Percentiles rank a stretch among this genome's conserved stretches.
Evolutionary conservation across 2,329 filamentous ascomycete species (phyloP).

Genomic region (Fusarium virguliforme): DNA sequence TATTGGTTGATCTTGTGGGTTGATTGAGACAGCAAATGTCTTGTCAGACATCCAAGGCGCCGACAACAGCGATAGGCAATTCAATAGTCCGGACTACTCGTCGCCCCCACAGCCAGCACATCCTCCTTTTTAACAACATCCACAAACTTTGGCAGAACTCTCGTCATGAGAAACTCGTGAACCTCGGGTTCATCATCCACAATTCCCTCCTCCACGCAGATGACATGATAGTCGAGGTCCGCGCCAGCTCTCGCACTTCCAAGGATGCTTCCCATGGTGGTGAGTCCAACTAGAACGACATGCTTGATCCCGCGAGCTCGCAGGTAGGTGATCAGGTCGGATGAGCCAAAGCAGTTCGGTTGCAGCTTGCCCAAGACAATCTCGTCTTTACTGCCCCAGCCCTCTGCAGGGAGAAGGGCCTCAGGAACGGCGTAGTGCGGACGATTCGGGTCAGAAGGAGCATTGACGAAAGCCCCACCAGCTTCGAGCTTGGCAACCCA

Average conservation of each 20-base stretch:
- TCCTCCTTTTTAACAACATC: slow-evolving; percentile 7
- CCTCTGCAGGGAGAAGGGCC: neutral
- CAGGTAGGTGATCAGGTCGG: neutral
- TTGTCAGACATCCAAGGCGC: neutral
- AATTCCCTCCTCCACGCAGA: slow-evolving; percentile 10
- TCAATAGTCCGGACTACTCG: neutral
- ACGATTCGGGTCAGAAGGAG: neutral
- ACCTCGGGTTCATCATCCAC: slow-evolving; percentile 12
- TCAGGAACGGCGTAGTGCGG: neutral
- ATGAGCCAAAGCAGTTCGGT: slow-evolving; percentile 1
- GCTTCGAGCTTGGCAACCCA: slow-evolving; percentile 8
- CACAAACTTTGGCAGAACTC: slow-evolving; percentile 21
- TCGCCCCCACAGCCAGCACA: slow-evolving; percentile 1
- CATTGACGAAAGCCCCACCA: neutral
- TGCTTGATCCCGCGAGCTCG: slow-evolving; percentile 1
- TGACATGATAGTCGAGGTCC: neutral
- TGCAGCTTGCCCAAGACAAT: slow-evolving; percentile 2
- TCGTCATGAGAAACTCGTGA: slow-evolving; percentile 17
- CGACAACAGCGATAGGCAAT: neutral
- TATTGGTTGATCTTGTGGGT: neutral
- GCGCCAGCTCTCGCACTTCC: neutral
- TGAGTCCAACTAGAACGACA: neutral
- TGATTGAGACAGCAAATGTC: neutral
- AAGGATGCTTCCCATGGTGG: slow-evolving; percentile 4
- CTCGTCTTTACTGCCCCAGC: neutral